Conservation (phyloP, 2,329 filamentous ascomycete species). For the Epicoccum nigrum region DNA sequence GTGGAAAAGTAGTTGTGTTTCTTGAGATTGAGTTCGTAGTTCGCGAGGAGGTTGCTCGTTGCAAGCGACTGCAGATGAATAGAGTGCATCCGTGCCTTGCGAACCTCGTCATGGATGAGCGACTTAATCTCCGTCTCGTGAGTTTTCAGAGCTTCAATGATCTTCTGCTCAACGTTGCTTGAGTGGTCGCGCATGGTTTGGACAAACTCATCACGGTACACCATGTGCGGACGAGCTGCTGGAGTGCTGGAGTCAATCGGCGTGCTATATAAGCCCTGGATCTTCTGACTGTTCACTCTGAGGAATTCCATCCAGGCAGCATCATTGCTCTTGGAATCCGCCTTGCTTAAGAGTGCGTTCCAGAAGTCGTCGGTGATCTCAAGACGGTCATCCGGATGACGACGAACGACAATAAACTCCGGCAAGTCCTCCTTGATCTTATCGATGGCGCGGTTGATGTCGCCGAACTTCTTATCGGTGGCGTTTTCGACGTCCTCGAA, state of each 20-base stretch:
- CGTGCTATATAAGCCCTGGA: constrained; percentile 35
- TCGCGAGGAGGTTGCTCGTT: constrained; percentile 40
- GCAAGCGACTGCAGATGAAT: constrained; percentile 40
- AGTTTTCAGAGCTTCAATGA: constrained; percentile 25
- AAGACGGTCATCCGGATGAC: constrained; percentile 58
- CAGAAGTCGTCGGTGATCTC: constrained; percentile 68
- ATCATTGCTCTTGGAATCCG: constrained; percentile 54
- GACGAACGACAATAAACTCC: constrained; percentile 61
- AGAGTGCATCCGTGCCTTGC: constrained; percentile 40
- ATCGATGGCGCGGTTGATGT: constrained; percentile 21
- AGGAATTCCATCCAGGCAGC: constrained; percentile 61
- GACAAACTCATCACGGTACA: constrained; percentile 60
- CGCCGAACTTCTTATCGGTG: constrained; percentile 22
- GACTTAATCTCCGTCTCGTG: constrained; percentile 27
- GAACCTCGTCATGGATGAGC: constrained; percentile 30
- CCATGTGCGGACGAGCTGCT: constrained; percentile 22
- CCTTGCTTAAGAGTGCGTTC: constrained; percentile 64
- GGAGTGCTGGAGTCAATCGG: constrained; percentile 11
- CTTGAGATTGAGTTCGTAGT: constrained; percentile 40
- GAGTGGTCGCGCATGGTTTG: constrained; percentile 34
- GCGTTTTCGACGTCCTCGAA: constrained; percentile 20
- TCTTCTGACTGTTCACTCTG: constrained; percentile 54
- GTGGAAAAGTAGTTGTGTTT: constrained; percentile 74
- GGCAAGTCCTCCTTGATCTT: constrained; percentile 54
- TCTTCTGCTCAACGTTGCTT: constrained; percentile 31